Percentiles rank a stretch among this genome's conserved stretches.
phyloP scores from a whole-genome alignment of 768 basidiomycete species.

The Trametopsis cervina region DNA sequence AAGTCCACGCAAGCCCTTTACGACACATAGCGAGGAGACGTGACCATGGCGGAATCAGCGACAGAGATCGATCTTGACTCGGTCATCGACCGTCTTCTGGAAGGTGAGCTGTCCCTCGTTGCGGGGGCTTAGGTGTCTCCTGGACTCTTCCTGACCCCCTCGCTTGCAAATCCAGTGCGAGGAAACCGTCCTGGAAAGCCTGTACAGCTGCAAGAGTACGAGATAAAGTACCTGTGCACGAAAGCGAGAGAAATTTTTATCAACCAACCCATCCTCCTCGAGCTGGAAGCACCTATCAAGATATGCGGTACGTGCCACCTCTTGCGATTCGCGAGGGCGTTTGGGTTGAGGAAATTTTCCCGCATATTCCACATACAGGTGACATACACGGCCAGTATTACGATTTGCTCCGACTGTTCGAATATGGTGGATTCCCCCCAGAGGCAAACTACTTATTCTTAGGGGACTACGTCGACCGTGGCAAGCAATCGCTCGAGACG shows the following conservation, averaged over 20 bases:
- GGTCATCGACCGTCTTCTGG: conserved; percentile 95
- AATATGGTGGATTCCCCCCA: conserved; percentile 98
- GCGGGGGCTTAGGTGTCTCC: too few species aligned
- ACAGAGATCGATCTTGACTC: conserved; percentile 99
- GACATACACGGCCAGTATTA: conserved; percentile 99
- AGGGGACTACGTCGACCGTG: conserved; percentile 98
- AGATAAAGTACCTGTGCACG: conserved; percentile 99
- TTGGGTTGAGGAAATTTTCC: not conserved
- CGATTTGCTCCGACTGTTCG: conserved; percentile 94
- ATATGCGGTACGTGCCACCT: conserved; percentile 76
- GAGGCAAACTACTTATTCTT: conserved; percentile 99
- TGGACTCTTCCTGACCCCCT: conserved; percentile 9
- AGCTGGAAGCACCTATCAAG: conserved; percentile 99
- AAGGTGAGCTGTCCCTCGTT: conserved; percentile 60
- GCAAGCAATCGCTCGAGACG: conserved; percentile 99
- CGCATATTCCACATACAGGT: too few species aligned
- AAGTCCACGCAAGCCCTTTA: conserved; percentile 18
- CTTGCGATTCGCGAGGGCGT: conserved; percentile 1
- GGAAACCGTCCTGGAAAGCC: conserved; percentile 98
- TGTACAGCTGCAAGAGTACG: conserved; percentile 96
- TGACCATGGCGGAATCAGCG: conserved; percentile 64
- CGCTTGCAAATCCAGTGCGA: conserved; percentile 55
- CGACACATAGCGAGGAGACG: conserved; percentile 16
- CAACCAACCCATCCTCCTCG: conserved; percentile 95
- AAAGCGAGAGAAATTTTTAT: conserved; percentile 99